phyloP scores from a whole-genome alignment of 129 eudicot species.

The Helianthus tuberosus region DNA sequence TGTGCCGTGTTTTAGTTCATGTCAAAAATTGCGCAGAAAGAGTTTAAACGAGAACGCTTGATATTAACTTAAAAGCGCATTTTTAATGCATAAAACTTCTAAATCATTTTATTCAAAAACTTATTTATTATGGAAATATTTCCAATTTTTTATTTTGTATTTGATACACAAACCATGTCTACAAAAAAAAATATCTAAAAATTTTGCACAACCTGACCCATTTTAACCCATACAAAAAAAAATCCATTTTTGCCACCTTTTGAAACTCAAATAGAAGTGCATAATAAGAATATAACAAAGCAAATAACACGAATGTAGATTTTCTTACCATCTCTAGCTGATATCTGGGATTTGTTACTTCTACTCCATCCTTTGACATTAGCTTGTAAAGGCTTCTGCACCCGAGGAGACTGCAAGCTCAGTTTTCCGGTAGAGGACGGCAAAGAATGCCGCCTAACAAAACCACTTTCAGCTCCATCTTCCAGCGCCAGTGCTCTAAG shows the following conservation, averaged over 20 bases:
- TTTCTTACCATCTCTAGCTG: slow-evolving; percentile 66
- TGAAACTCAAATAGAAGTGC: not conserved
- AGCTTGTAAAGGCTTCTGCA: slow-evolving; percentile 65
- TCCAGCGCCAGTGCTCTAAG: slow-evolving; percentile 69
- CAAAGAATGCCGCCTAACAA: slow-evolving; percentile 76
- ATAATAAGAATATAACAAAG: not conserved
- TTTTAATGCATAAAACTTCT: not conserved
- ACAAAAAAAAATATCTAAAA: not conserved
- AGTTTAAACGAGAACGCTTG: not conserved
- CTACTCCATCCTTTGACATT: slow-evolving; percentile 65
- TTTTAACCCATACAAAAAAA: not conserved
- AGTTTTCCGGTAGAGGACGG: slow-evolving; percentile 73
- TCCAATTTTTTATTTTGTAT: not conserved
- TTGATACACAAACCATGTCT: too few species aligned
- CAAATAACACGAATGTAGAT: not conserved
- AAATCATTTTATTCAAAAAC: not conserved
- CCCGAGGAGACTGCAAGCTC: slow-evolving; percentile 65
- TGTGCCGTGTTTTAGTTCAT: too few species aligned
- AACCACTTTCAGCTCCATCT: slow-evolving; percentile 64
- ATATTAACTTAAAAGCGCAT: not conserved
- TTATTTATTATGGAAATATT: not conserved
- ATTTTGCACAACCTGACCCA: not conserved
- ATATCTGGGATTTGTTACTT: slow-evolving; percentile 40
- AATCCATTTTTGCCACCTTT: not conserved
- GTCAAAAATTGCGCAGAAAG: too few species aligned